phyloP scores from a whole-genome alignment of 2,329 filamentous ascomycete genomes.

The Pestalotiopsis sp. region DNA sequence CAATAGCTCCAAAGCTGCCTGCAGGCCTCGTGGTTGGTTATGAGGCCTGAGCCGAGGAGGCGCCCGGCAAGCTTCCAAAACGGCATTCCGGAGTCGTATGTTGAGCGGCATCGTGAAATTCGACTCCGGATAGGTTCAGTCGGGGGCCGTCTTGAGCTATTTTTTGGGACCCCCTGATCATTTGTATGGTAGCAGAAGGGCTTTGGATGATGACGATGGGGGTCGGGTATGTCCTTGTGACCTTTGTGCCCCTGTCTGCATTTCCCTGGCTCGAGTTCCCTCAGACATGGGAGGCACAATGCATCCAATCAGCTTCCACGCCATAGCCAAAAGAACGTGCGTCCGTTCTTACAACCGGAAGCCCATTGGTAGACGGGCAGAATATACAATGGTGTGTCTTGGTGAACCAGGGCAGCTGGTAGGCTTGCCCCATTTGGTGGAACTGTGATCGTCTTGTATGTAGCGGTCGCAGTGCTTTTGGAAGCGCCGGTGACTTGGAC shows the following conservation, averaged over 20 bases:
- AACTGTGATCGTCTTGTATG: too few species aligned
- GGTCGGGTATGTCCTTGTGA: conserved; percentile 23
- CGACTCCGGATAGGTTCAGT: conserved; percentile 6
- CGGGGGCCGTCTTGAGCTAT: conserved; percentile 11
- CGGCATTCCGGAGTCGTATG: not conserved
- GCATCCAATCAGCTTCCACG: conserved; percentile 21
- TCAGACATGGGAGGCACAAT: conserved; percentile 15
- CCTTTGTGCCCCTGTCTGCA: conserved; percentile 22
- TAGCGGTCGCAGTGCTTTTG: not conserved
- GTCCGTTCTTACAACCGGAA: not conserved
- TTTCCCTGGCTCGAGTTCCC: conserved; percentile 16
- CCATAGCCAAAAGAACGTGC: not conserved
- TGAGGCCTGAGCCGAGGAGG: not conserved
- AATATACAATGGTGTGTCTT: not conserved
- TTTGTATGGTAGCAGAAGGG: conserved; percentile 7
- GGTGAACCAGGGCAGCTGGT: not conserved
- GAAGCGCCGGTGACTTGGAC: not conserved
- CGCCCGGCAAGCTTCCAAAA: conserved; percentile 4
- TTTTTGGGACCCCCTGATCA: conserved; percentile 18
- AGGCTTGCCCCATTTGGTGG: not conserved
- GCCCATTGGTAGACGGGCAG: not conserved
- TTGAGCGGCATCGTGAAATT: conserved; percentile 5
- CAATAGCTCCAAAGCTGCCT: not conserved
- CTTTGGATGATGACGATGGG: conserved; percentile 5
- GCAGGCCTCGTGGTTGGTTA: not conserved